Percentiles rank a stretch among this genome's conserved stretches.
phyloP scores from a whole-genome alignment of 208 protist species.

The Acanthamoeba triangularis region DNA sequence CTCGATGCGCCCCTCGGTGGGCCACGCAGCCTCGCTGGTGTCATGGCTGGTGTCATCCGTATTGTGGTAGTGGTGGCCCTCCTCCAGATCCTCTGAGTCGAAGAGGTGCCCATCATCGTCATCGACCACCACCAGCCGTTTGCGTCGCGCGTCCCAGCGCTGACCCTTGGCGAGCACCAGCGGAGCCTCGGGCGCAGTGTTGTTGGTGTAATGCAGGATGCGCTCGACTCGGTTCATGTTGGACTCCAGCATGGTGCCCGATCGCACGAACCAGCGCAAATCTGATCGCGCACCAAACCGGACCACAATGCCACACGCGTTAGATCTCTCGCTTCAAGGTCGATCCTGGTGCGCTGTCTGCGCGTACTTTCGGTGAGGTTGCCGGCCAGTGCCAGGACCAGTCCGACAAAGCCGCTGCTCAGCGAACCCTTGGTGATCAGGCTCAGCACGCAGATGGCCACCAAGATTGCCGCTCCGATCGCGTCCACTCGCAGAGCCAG shows the following conservation, averaged over 20 bases:
- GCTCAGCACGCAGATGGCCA: background rate
- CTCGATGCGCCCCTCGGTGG: conserved; percentile 1
- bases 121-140: background rate
- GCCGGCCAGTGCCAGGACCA: background rate
- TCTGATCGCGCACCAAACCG: background rate
- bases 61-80: background rate
- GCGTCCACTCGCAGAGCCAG: background rate
- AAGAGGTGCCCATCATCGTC: background rate
- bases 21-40: background rate
- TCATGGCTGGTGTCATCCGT: background rate
- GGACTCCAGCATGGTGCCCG: conserved; percentile 37
- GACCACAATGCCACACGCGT: too few species aligned
- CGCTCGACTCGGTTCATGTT: conserved; percentile 64
- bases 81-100: background rate
- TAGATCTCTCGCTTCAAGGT: background rate
- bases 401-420: background rate
- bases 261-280: conserved; percentile 18
- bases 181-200: background rate
- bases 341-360: too few species aligned
- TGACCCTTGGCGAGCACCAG: background rate
- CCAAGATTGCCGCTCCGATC: background rate
- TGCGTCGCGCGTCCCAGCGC: background rate
- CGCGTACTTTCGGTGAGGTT: background rate
- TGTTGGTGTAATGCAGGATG: conserved; percentile 12
- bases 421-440: conserved; percentile 5